These are phyloP conservation scores for Rhodosporidiobolus odoratus DNA, from an alignment of 768 basidiomycete genomes.

Conservation along the genomic window DNA sequence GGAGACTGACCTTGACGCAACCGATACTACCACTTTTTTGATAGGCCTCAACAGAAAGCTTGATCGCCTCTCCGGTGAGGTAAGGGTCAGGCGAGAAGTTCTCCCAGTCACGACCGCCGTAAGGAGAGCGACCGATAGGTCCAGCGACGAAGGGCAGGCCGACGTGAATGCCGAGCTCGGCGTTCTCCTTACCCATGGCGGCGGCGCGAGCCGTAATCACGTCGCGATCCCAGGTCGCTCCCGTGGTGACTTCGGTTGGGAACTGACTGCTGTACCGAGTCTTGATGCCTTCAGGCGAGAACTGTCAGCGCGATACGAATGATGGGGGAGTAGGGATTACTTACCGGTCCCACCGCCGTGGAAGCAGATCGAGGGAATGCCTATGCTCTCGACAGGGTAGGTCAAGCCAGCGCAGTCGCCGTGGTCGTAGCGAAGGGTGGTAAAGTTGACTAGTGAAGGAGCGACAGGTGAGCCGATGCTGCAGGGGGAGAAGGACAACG, in stretches of 20 bases:
- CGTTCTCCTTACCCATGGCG: slow-evolving; percentile 79
- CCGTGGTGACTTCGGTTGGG: slow-evolving; percentile 74
- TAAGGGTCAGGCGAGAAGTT: slow-evolving; percentile 20
- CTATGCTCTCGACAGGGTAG: not conserved
- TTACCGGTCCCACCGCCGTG: not conserved
- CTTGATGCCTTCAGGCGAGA: no score
- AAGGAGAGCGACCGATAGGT: slow-evolving; percentile 2
- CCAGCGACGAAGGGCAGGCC: slow-evolving; percentile 43
- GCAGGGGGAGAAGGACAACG: not conserved
- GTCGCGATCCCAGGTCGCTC: slow-evolving; percentile 72
- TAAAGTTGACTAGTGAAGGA: not conserved
- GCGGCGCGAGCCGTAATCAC: slow-evolving; percentile 70
- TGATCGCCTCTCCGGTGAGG: slow-evolving; percentile 13
- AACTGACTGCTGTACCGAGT: slow-evolving; percentile 44
- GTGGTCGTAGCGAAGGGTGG: not conserved
- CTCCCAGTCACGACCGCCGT: slow-evolving; percentile 19
- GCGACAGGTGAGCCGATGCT: not conserved
- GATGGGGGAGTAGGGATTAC: no score
- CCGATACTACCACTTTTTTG: slow-evolving; percentile 35
- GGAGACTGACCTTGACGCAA: slow-evolving; percentile 61
- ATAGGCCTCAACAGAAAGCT: slow-evolving; percentile 27
- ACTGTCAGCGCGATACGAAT: no score
- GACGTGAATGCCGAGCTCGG: slow-evolving; percentile 70
- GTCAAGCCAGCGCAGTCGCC: slow-evolving; percentile 9
- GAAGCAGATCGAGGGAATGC: no score